These are phyloP conservation scores for Bertia moriformis DNA, from an alignment of 2,329 filamentous ascomycete genomes.

Conservation along the genomic window DNA sequence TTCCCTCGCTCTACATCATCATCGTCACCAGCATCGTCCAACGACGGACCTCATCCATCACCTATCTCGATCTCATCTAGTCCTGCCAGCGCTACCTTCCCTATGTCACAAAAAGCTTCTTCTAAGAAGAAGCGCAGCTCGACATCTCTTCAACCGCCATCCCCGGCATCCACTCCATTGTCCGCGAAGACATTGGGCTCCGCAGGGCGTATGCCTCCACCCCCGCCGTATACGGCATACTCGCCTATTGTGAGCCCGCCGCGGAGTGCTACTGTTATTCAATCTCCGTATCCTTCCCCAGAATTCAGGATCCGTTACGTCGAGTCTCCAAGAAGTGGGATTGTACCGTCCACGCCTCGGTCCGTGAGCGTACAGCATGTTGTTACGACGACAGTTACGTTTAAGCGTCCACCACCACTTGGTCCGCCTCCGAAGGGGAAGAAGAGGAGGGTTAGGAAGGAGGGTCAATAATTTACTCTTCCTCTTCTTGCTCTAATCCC, in stretches of 20 bases:
- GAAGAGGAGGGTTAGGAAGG: no score
- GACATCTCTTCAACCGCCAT: no score
- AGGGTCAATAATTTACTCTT: no score
- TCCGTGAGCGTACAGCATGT: not conserved
- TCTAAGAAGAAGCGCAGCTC: not conserved
- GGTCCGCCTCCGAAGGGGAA: not conserved
- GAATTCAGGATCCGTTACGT: not conserved
- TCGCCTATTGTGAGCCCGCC: no score
- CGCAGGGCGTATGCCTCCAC: not conserved
- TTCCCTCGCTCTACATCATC: conserved; percentile 12
- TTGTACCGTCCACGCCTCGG: not conserved
- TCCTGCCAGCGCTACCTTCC: not conserved
- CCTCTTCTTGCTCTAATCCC: no score
- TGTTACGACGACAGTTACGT: not conserved
- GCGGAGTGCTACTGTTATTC: not conserved
- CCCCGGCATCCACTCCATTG: not conserved
- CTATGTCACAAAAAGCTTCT: no score
- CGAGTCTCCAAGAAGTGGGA: not conserved
- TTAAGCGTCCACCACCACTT: not conserved
- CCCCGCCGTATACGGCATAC: not conserved
- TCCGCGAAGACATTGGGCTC: not conserved
- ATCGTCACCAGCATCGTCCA: not conserved
- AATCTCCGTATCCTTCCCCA: not conserved
- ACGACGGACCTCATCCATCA: not conserved
- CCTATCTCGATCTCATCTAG: not conserved